Evolutionary conservation across 805 yeast species (phyloP), one percentile per base, ranked within the genome.

Genomic region (Hanseniaspora lachancei): DNA sequence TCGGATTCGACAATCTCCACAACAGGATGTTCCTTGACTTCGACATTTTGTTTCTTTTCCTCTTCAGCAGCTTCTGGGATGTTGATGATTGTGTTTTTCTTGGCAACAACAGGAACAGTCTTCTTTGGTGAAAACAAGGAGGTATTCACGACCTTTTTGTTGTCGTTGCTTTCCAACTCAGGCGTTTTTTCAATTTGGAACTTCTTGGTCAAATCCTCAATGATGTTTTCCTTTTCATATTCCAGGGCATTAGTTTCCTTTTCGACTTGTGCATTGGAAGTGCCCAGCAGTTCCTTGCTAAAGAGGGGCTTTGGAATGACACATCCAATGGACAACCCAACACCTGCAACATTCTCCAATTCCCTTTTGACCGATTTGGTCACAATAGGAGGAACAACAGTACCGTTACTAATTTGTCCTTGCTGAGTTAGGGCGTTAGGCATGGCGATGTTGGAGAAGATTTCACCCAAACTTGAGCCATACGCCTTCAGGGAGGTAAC

Each of bases 381-480:
- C 12, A 53, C 50, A 38, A 53, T 39, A 5, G 50, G 47, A 2
- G 56, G 47, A 23, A 44, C 10, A 7, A 77, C 62, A 6, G 83
- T 80, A 27, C 75, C 76, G 5, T 74, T 75, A 8, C 77, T 69
- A 10, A 78, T 75, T 42, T 72, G 74, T 13, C 70, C 63, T 13
- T 72, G 68, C 46, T 63, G 64, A 4, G 76, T 71, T 27, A 74
- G 70, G 16, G 71, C 64, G 32, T 63, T 62, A 10, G 70, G 71
- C n/a, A 69, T 63, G 35, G 67, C 66, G 32, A 67, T 62, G 44
- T 63, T 63, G 50, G 65, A 67, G 62, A 86, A 87, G 53, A 89
- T 71, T 6, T 89, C 85, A 62, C 82, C 82, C 49, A 79, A 76
- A 10, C 50, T 38, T 5, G 56, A 27, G 1, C 96, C 95, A 65